A percentile compares a stretch with the other conserved stretches of the same genome.
phyloP scores from a whole-genome alignment of 1,284 basidiomycete genomes.

The Irpex rosettiformis region DNA sequence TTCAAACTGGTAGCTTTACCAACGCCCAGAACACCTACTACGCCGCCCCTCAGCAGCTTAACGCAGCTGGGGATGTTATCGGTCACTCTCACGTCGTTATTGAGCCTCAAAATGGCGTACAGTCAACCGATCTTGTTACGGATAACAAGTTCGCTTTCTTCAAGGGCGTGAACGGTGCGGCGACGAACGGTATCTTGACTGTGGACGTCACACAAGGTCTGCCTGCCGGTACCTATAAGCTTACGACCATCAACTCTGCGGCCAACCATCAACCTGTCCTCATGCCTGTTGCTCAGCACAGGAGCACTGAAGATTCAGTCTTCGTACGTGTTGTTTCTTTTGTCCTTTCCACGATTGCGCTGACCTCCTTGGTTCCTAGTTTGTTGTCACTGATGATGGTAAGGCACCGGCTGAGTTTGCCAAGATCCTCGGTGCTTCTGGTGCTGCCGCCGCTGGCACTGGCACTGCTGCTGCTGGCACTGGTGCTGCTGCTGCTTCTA shows the following conservation, averaged over 20 bases:
- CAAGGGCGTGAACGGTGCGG: constrained; percentile 51
- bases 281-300: constrained; percentile 60
- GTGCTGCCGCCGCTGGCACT: constrained; percentile 16
- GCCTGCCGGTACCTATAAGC: constrained; percentile 50
- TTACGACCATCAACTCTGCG: constrained; percentile 51
- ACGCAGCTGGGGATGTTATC: constrained; percentile 36
- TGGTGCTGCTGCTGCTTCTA: constrained; percentile 4
- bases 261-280: constrained; percentile 52
- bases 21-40: constrained; percentile 51
- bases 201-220: constrained; percentile 49
- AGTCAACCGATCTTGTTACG: constrained; percentile 44
- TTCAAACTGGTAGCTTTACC: constrained; percentile 50
- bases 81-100: constrained; percentile 63
- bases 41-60: constrained; percentile 44
- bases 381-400: constrained; percentile 35
- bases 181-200: constrained; percentile 44
- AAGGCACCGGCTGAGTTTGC: constrained; percentile 16
- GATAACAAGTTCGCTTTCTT: constrained; percentile 56
- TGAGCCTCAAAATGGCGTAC: constrained; percentile 41
- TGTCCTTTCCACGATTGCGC: constrained; percentile 26
- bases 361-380: constrained; percentile 25
- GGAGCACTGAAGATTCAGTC: constrained; percentile 52
- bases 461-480: constrained; percentile 1
- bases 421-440: constrained; percentile 18
- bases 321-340: constrained; percentile 39